Percentiles rank a stretch among this genome's conserved stretches.
Conservation (phyloP, 805 yeast genomes). For the Geotrichum ghanense region DNA sequence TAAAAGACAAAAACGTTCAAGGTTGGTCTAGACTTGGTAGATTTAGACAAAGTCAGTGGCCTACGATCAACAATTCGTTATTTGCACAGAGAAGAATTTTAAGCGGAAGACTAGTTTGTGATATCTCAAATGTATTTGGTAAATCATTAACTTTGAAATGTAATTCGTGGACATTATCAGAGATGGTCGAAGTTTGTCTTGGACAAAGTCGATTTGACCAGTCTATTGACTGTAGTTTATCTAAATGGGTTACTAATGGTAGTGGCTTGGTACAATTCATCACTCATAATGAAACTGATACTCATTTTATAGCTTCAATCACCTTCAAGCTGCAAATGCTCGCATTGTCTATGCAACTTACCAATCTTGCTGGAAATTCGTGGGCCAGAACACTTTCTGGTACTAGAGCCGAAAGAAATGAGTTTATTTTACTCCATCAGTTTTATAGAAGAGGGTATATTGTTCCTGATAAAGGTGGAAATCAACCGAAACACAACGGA, state of each 20-base stretch:
- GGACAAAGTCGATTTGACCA: conserved; percentile 58
- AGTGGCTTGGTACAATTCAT: conserved; percentile 56
- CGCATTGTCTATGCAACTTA: conserved; percentile 81
- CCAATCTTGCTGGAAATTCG: conserved; percentile 91
- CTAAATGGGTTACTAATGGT: conserved; percentile 41
- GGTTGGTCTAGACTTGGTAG: conserved; percentile 83
- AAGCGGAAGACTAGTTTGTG: conserved; percentile 83
- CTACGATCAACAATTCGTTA: conserved; percentile 47
- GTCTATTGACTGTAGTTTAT: conserved; percentile 56
- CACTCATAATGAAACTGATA: conserved; percentile 54
- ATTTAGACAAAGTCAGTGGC: conserved; percentile 58
- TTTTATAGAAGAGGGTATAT: conserved; percentile 68
- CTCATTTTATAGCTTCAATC: conserved; percentile 61
- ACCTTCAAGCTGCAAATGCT: conserved; percentile 77
- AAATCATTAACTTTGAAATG: conserved; percentile 85
- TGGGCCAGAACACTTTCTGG: conserved; percentile 95
- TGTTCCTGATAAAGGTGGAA: conserved; percentile 74
- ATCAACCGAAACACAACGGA: conserved; percentile 24
- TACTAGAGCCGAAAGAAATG: conserved; percentile 93
- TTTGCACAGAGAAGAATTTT: conserved; percentile 42
- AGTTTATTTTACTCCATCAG: conserved; percentile 84
- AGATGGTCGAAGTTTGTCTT: conserved; percentile 79
- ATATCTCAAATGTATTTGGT: conserved; percentile 89
- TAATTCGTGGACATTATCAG: conserved; percentile 87
- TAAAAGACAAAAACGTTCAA: conserved; percentile 46